These are phyloP conservation scores for Rhizopogon roseolus DNA, from an alignment of 768 basidiomycete genomes.

Conservation along the genomic window DNA sequence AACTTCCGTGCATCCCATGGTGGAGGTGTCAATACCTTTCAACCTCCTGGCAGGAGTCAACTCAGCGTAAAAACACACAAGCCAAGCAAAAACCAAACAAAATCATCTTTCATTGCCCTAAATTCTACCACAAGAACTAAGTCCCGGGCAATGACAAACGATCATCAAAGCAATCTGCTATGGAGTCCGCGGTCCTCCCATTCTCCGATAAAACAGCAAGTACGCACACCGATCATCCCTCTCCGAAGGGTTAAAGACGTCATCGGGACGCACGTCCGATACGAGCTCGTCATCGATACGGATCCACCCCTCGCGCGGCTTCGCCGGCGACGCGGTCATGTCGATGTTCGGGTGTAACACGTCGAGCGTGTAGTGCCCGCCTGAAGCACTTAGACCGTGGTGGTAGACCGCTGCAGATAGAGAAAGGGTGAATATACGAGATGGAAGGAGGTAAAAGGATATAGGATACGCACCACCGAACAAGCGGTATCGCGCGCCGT, in stretches of 20 bases:
- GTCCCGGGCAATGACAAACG: too few relatives aligned
- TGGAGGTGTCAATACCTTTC: too few relatives aligned
- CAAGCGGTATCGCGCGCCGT: conserved; percentile 63
- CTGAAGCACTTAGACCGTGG: conserved; percentile 84
- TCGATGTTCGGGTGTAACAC: conserved; percentile 73
- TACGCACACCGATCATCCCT: conserved; percentile 75
- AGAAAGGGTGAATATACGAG: background rate
- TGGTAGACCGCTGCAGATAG: conserved; percentile 73
- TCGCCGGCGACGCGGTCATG: conserved; percentile 25
- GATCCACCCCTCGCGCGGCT: conserved; percentile 71
- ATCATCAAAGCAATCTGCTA: background rate
- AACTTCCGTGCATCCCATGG: too few relatives aligned
- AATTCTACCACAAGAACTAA: background rate
- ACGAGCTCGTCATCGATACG: conserved; percentile 92
- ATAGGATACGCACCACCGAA: conserved; percentile 62
- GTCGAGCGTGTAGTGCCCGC: conserved; percentile 94
- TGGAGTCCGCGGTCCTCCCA: conserved; percentile 26
- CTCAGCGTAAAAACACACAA: too few relatives aligned
- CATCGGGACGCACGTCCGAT: conserved; percentile 61
- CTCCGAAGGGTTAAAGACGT: conserved; percentile 57
- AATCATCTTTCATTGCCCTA: background rate
- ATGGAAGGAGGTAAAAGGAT: background rate
- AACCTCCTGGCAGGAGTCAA: too few relatives aligned
- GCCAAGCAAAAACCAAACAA: background rate
- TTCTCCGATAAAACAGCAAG: conserved; percentile 76